Evolutionary conservation across 805 yeast genomes (phyloP).

Genomic region (Candida ipomoeae): DNA sequence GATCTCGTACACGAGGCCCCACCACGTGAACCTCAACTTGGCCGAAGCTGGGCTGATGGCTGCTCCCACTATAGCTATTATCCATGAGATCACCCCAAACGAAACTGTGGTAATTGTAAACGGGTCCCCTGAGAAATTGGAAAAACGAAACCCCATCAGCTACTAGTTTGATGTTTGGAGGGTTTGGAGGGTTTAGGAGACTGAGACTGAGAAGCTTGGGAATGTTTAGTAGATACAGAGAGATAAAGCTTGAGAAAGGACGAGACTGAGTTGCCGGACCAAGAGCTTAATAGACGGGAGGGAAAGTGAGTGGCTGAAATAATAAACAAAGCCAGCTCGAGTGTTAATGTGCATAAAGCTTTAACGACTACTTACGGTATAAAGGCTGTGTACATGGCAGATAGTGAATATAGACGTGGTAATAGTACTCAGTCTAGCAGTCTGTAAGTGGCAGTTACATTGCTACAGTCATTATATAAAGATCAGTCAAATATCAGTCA

Average conservation of each 20-base stretch:
- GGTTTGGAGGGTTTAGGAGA: too few relatives aligned
- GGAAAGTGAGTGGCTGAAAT: neutral
- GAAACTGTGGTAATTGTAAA: constrained; percentile 81
- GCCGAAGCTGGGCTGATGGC: constrained; percentile 35
- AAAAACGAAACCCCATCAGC: constrained; percentile 33
- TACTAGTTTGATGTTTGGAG: too few relatives aligned
- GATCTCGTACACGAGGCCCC: constrained; percentile 86
- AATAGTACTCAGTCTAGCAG: too few relatives aligned
- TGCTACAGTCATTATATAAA: too few relatives aligned
- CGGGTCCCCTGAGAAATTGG: constrained; percentile 73
- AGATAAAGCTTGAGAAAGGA: too few relatives aligned
- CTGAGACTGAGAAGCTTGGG: neutral
- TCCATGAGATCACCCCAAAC: constrained; percentile 78
- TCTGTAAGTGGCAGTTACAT: too few relatives aligned
- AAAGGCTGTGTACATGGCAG: too few relatives aligned
- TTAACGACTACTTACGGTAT: too few relatives aligned
- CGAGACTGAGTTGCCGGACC: neutral
- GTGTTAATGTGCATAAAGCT: neutral
- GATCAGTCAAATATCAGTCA: too few relatives aligned
- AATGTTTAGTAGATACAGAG: too few relatives aligned
- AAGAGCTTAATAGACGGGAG: neutral
- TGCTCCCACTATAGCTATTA: constrained; percentile 84
- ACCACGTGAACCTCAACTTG: constrained; percentile 90
- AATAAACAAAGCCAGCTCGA: neutral
- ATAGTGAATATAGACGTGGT: too few relatives aligned